phyloP scores from a whole-genome alignment of 2,329 filamentous ascomycete species.

The Chalara sp. region DNA sequence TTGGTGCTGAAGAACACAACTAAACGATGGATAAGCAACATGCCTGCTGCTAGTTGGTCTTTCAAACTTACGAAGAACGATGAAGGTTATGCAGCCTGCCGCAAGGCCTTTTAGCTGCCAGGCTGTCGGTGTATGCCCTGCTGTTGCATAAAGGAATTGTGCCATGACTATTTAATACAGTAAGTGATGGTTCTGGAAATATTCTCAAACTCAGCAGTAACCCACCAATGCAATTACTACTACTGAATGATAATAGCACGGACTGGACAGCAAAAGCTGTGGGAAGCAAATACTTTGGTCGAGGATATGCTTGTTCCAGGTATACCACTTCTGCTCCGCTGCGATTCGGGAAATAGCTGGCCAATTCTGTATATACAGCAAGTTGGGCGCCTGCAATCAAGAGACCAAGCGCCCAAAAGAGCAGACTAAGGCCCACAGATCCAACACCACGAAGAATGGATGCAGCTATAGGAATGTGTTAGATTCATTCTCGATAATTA shows the following conservation, averaged over 20 bases:
- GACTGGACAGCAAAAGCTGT: constrained; percentile 58
- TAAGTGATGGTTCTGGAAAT: not conserved
- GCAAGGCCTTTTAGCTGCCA: constrained; percentile 65
- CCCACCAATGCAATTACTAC: constrained; percentile 52
- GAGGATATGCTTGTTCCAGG: constrained; percentile 60
- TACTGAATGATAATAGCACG: constrained; percentile 58
- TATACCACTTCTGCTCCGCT: constrained; percentile 62
- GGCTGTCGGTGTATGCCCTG: constrained; percentile 39
- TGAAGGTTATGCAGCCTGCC: constrained; percentile 36
- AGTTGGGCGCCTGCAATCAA: constrained; percentile 49
- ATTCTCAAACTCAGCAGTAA: not conserved
- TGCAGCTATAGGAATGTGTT: constrained; percentile 35
- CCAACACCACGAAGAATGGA: constrained; percentile 52
- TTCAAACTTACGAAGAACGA: constrained; percentile 39
- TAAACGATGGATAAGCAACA: constrained; percentile 3
- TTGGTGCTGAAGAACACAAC: constrained; percentile 48
- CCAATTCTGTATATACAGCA: constrained; percentile 55
- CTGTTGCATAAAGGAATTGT: constrained; percentile 54
- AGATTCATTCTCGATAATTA: not conserved
- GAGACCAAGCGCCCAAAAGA: constrained; percentile 60
- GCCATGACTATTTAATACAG: constrained; percentile 41
- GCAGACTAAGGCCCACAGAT: constrained; percentile 53
- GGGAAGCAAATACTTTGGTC: constrained; percentile 57
- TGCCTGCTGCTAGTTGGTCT: not conserved
- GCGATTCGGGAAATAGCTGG: constrained; percentile 59